Evolutionary conservation across 345 rosid species (phyloP), one percentile per base, ranked within the genome.

Genomic region (Citrus sp.): DNA sequence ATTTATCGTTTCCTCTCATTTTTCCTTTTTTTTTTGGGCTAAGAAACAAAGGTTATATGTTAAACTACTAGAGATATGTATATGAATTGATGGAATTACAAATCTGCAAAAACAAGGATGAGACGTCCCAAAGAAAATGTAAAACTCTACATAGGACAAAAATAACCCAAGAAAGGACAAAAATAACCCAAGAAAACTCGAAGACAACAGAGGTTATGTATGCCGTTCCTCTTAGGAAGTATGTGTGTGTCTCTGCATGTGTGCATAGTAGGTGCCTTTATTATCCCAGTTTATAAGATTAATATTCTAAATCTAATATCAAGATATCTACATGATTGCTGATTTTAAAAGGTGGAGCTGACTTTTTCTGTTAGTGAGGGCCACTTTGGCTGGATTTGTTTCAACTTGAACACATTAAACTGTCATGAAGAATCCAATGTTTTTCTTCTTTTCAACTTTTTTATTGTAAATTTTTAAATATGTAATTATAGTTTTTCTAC

Each of bases 271-370:
- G 62, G 38, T 58, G 54, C 25, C 54, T 73, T 9, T 16, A 60
- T 38, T 61, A 38, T 12, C 30, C 19, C 16, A 7, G 74, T 71
- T 32, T 3, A 32, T 54, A 71, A 30, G 32, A 68, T 40, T 58
- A n/a, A 68, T 30, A 30, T 2, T n/a, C 30, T 42, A 40, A 68
- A 1, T n/a, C 30, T 42, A 40, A 68, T 25, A 42, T 42, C 22
- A 40, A 42, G 28, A 68, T 24, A 24, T 40, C 32, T 42, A 3
- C 34, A 42, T 42, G 66, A 62, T 62, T 16, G 6, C 28, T 12
- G n/a, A 46, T 35, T 72, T 70, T 64, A 72, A 37, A 72, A 72
- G 42, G 51, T 18, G 24, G 61, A n/a, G 62, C 74, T 51, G 58
- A 24, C 35, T 13, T 24, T 24, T 35, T 46, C 54, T 42, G 5